Base-by-base conservation (phyloP, 495 filamentous ascomycete species). In the Daldinia concentrica region DNA sequence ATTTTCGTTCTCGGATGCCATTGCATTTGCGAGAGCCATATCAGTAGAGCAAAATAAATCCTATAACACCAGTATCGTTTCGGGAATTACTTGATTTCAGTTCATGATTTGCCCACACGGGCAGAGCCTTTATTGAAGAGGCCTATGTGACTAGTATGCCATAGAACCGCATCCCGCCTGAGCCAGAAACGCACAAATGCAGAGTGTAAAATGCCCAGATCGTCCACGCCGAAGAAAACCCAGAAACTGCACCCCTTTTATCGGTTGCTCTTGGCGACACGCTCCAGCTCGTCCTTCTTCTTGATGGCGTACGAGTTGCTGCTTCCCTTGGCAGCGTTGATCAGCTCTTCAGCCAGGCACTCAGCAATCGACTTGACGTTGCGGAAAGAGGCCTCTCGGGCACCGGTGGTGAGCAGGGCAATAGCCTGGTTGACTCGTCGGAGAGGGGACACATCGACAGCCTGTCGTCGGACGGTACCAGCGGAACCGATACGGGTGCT, bases 221-320 rank as follows among this genome's bases (percentile, higher is more conserved):
- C 79, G 79, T 79, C 82, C 74, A 75, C 76, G 76, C 80, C 74
- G 77, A 78, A 75, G 79, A 82, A 80, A 77, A 75, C 78, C 73
- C 69, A 70, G 77, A 77, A 73, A 76, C 71, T 73, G 71, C 58
- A 61, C 74, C 66, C 74, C 51, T 62, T 82, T 84, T 98, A 99
- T 91, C 95, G 92, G 90, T 99, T 99, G 86, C 89, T 92, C 93
- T 99, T 99, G 84, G 95, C 95, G 81, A 99, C 95, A 91, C 95
- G 95, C 91, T 99, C 95, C 86, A 99, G 83, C 91, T 99, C 96
- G 83, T 99, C 95, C 94, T 99, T 99, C 93, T 99, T 99, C 93
- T 99, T 99, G 89, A 99, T 99, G 72, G 95, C 95, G 81, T 98
- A 99, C 71, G 93, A 97, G 92, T 99, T 99, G 85, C 92, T 95